Evolutionary conservation across 1,284 basidiomycete genomes (phyloP).

Genomic region (Boletus smithii): DNA sequence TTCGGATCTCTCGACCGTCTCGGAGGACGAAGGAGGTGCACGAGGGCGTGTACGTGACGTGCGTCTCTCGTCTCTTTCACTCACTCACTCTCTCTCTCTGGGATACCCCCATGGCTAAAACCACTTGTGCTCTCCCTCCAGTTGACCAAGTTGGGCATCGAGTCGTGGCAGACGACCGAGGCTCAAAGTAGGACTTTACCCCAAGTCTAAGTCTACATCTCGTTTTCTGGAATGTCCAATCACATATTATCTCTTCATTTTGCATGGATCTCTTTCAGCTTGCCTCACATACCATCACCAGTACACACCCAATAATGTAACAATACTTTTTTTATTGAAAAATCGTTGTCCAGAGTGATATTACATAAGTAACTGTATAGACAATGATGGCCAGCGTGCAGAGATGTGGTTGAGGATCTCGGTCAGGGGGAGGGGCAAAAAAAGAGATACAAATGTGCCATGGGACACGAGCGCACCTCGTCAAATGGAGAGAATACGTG

Average conservation of each 20-base stretch:
- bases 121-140: no score
- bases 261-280: no score
- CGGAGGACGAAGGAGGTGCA: background rate
- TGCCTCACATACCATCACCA: background rate
- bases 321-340: slow-evolving; percentile 8
- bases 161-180: slow-evolving; percentile 16
- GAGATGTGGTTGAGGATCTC: background rate
- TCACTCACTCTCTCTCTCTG: no score
- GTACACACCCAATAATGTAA: background rate
- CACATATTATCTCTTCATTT: no score
- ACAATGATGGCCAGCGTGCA: slow-evolving; percentile 12
- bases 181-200: background rate
- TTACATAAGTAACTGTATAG: slow-evolving; percentile 29
- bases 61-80: background rate
- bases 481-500: background rate
- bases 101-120: no score
- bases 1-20: slow-evolving; percentile 5
- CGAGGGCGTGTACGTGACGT: slow-evolving; percentile 1
- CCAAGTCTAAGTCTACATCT: slow-evolving; percentile 5
- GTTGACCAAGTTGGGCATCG: slow-evolving; percentile 10
- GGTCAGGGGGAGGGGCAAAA: background rate
- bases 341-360: slow-evolving; percentile 17
- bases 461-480: background rate
- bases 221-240: no score
- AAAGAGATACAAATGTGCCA: background rate